These are phyloP conservation scores for Podospora conica DNA, from an alignment of 495 filamentous ascomycete genomes.

Conservation along the genomic window DNA sequence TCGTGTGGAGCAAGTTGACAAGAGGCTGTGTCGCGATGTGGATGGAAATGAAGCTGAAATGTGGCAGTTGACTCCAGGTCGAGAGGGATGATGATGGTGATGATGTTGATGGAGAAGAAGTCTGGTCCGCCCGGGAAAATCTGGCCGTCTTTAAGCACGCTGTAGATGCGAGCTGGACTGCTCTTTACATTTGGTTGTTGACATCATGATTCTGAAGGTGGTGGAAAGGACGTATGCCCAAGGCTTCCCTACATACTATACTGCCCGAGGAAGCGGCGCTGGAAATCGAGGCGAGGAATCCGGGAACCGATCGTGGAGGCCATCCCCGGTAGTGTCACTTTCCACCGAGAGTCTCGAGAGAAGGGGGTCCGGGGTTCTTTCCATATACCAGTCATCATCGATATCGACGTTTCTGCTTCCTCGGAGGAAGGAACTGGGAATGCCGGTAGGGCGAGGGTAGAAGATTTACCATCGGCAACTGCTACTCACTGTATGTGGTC, in stretches of 20 bases:
- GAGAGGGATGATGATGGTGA: background rate
- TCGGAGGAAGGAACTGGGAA: background rate
- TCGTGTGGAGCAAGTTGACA: background rate
- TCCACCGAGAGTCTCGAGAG: too few relatives aligned
- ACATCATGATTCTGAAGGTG: background rate
- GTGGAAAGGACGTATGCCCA: background rate
- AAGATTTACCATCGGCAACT: background rate
- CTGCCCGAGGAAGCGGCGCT: background rate
- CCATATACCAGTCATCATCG: too few relatives aligned
- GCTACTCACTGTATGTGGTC: background rate
- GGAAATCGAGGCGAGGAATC: too few relatives aligned
- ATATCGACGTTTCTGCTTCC: too few relatives aligned
- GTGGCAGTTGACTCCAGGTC: background rate
- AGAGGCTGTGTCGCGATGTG: background rate
- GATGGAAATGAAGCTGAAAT: background rate
- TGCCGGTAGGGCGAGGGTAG: background rate
- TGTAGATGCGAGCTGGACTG: background rate
- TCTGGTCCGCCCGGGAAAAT: background rate
- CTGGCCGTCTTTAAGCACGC: background rate
- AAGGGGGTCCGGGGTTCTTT: too few relatives aligned
- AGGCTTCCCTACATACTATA: background rate
- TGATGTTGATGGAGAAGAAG: background rate
- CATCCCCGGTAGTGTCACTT: too few relatives aligned
- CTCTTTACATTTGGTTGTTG: background rate
- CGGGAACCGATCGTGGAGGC: too few relatives aligned